Evolutionary conservation across 2,329 filamentous ascomycete species (phyloP), one percentile per base, ranked within the genome.

Genomic region (Dactylellina parvicollis): DNA sequence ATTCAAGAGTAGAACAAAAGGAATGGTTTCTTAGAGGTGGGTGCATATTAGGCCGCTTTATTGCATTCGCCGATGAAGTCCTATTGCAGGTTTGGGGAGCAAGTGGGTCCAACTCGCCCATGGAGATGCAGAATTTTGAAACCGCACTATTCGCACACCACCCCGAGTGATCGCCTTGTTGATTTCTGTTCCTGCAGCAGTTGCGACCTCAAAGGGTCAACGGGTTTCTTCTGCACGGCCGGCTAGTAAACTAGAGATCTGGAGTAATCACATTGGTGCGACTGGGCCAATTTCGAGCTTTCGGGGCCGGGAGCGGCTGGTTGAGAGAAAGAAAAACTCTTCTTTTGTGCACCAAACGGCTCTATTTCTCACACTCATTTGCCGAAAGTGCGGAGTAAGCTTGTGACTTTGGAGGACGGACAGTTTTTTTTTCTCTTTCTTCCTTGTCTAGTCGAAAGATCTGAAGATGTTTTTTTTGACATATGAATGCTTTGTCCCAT

Each of bases 71-170:
- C 61, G 61, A 57, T 49, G 46, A 9, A 38, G 26, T 9, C 36
- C 12, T 12, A 12, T 40, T 26, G 30, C 14, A 18, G 55, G 16
- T 26, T 30, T 34, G 56, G 40, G 56, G 14, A 14, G 16, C 12
- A 66, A 47, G 62, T 67, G 62, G 62, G 52, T 46, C 62, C 32
- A 16, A 57, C 32, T 9, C 22, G 55, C 61, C 62, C 52, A 59
- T 57, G 62, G 50, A 59, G 62, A 67, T 67, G 62, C 62, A 67
- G 62, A 67, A 52, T 67, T 34, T 59, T 67, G 62, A 67, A 67
- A 67, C 62, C 16, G 62, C 52, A 67, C 62, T 52, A 67, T 42
- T 50, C 20, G 40, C n/a, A n/a, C n/a, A n/a, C n/a, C n/a, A n/a
- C n/a, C n/a, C n/a, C 40, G 32, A 47, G 40, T 40, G 50, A 57